phyloP scores from a whole-genome alignment of 176 grass and related monocot species.

The Phragmites australis region DNA sequence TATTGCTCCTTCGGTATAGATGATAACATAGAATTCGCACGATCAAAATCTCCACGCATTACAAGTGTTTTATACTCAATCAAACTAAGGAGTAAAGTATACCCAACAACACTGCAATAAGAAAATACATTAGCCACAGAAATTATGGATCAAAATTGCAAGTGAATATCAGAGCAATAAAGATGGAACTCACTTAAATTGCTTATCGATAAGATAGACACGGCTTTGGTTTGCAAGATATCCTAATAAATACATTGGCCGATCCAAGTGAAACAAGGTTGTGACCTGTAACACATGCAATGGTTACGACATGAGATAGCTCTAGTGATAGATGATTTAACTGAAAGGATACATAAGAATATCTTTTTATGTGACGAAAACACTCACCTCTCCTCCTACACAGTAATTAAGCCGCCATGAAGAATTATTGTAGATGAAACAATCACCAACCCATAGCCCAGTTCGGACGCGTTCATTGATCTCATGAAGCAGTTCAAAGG shows the following conservation, averaged over 20 bases:
- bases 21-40: slow-evolving; percentile 78
- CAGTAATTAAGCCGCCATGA: slow-evolving; percentile 93
- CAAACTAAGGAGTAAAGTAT: slow-evolving; percentile 94
- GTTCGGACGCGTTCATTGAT: slow-evolving; percentile 95
- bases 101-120: slow-evolving; percentile 90
- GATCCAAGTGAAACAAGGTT: slow-evolving; percentile 96
- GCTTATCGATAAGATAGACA: slow-evolving; percentile 99
- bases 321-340: background rate
- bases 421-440: slow-evolving; percentile 99
- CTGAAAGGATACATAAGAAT: background rate
- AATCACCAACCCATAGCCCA: slow-evolving; percentile 97
- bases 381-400: slow-evolving; percentile 89
- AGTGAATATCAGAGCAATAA: slow-evolving; percentile 3
- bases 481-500: slow-evolving; percentile 98
- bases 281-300: slow-evolving; percentile 66
- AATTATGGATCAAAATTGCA: slow-evolving; percentile 14
- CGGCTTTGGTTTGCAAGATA: slow-evolving; percentile 98
- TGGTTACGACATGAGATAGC: slow-evolving; percentile 21
- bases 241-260: slow-evolving; percentile 96
- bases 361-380: background rate
- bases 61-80: slow-evolving; percentile 99
- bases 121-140: slow-evolving; percentile 40
- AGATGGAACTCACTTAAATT: slow-evolving; percentile 80
- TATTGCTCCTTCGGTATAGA: slow-evolving; percentile 95
- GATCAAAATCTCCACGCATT: slow-evolving; percentile 89